These are phyloP conservation scores for Rhizoclosmatium sp. DNA, from an alignment of 192 early-diverging fungal genomes.

Conservation along the genomic window DNA sequence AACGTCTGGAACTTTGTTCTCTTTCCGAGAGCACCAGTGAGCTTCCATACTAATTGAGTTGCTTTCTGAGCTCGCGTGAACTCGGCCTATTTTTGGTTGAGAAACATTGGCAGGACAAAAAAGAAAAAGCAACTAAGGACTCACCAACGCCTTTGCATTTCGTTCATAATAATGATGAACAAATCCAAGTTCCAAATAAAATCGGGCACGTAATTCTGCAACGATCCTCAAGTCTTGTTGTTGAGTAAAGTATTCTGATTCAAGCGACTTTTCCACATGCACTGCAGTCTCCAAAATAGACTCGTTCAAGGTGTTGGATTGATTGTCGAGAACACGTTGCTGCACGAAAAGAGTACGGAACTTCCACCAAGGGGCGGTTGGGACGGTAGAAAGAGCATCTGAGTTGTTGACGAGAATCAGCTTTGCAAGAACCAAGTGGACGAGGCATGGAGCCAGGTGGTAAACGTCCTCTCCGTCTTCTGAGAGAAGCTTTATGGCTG, in stretches of 20 bases:
- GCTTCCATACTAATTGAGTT: constrained; percentile 82
- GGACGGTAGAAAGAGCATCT: constrained; percentile 18
- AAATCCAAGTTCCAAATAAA: constrained; percentile 82
- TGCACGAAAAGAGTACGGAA: constrained; percentile 76
- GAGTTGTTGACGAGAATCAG: constrained; percentile 59
- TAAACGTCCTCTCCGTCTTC: constrained; percentile 89
- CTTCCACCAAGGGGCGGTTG: constrained; percentile 75
- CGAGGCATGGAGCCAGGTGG: constrained; percentile 72
- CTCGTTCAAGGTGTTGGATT: constrained; percentile 63
- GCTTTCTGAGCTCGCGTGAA: constrained; percentile 79
- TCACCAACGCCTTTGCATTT: constrained; percentile 64
- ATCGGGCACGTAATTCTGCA: constrained; percentile 63
- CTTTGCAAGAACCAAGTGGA: constrained; percentile 73
- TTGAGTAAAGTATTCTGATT: background rate
- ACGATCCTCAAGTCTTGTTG: background rate
- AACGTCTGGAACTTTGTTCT: constrained; percentile 93
- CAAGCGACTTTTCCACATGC: background rate
- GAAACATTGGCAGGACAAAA: background rate
- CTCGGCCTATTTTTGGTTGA: constrained; percentile 54
- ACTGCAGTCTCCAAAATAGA: constrained; percentile 42
- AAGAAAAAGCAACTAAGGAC: background rate
- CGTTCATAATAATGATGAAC: constrained; percentile 79
- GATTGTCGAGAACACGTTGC: constrained; percentile 77
- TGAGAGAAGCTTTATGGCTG: constrained; percentile 58
- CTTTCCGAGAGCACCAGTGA: constrained; percentile 89